phyloP scores from a whole-genome alignment of 257 asterid species.

The Rhazya stricta region DNA sequence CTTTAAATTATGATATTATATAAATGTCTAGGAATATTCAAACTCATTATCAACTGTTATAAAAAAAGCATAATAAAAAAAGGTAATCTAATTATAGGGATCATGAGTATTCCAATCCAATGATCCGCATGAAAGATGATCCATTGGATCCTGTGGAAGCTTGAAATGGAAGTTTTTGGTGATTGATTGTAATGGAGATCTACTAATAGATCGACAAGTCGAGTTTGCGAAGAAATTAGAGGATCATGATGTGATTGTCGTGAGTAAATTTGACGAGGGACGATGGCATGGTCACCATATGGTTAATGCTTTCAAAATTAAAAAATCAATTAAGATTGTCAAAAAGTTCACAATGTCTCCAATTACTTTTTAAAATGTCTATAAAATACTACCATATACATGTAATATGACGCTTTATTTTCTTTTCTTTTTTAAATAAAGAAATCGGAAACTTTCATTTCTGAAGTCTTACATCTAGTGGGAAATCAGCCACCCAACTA shows the following conservation, averaged over 20 bases:
- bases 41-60: no score
- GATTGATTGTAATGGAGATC: not conserved
- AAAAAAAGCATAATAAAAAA: no score
- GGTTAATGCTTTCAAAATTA: not conserved
- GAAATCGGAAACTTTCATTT: no score
- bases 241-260: not conserved
- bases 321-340: not conserved
- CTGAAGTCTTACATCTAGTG: no score
- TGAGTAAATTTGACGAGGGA: conserved; percentile 1
- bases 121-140: not conserved
- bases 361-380: no score
- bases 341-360: not conserved
- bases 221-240: conserved; percentile 13
- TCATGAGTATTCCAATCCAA: conserved; percentile 11
- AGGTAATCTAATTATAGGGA: no score
- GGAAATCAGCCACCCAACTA: no score
- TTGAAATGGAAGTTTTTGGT: conserved; percentile 18
- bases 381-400: no score
- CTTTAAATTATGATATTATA: no score
- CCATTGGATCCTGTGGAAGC: conserved; percentile 5
- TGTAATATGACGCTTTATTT: no score
- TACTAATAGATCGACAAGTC: conserved; percentile 5
- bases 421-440: no score
- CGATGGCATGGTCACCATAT: not conserved
- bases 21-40: no score